A percentile compares a stretch with the other conserved stretches of the same genome.
Conservation (phyloP, 345 rosid species). For the Aquilaria yunnanensis region DNA sequence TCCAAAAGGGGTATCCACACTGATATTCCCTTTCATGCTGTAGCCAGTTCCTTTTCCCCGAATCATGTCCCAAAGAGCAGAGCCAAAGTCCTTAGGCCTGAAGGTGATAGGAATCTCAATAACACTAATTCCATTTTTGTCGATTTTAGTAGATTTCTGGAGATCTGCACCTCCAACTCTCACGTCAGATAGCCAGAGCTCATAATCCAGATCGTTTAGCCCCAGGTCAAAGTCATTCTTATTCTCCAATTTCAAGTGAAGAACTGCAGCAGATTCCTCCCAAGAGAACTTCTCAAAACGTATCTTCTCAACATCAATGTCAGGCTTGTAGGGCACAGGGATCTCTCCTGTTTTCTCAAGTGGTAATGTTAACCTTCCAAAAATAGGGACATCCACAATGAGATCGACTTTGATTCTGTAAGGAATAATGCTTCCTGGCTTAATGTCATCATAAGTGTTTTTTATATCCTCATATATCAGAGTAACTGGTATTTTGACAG, state of each 20-base stretch:
- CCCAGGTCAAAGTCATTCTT: conserved; percentile 88
- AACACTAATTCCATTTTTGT: conserved; percentile 54
- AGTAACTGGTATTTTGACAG: conserved; percentile 75
- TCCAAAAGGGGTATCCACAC: conserved; percentile 92
- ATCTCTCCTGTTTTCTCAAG: conserved; percentile 95
- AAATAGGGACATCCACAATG: conserved; percentile 75
- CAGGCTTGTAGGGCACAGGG: conserved; percentile 94
- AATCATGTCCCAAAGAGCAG: conserved; percentile 98
- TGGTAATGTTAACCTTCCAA: conserved; percentile 86
- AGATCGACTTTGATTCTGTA: conserved; percentile 83
- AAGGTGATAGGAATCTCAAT: conserved; percentile 81
- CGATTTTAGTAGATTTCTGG: conserved; percentile 49
- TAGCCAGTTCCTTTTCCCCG: conserved; percentile 94
- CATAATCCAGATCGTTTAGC: conserved; percentile 75
- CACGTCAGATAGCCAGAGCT: conserved; percentile 66
- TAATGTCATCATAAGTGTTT: conserved; percentile 64
- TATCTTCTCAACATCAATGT: conserved; percentile 78
- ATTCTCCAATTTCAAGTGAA: conserved; percentile 80
- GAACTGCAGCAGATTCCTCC: conserved; percentile 84
- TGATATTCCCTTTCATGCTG: conserved; percentile 72
- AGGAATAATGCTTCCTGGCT: conserved; percentile 90
- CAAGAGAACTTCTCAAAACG: conserved; percentile 68
- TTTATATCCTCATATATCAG: conserved; percentile 85
- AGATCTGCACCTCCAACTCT: conserved; percentile 81
- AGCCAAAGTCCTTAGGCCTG: conserved; percentile 94